phyloP scores from a whole-genome alignment of 768 basidiomycete species.

The Tulasnella sp. region DNA sequence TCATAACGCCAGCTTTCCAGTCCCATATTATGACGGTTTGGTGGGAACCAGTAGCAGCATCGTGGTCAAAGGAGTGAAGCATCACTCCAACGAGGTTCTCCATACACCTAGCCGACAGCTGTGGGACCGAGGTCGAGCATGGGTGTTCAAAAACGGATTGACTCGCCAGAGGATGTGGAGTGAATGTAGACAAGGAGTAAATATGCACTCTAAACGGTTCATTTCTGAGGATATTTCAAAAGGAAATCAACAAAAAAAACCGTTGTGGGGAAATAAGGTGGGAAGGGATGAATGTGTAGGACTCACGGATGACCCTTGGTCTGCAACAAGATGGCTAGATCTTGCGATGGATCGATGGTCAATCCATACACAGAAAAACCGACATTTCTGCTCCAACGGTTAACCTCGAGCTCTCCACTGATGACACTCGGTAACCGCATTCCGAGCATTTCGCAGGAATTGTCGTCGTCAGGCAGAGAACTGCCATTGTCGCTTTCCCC shows the following conservation, averaged over 20 bases:
- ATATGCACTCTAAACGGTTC: slow-evolving; percentile 12
- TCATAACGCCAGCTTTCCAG: slow-evolving; percentile 8
- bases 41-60: too few relatives aligned
- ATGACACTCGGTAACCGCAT: slow-evolving; percentile 9
- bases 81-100: slow-evolving; percentile 8
- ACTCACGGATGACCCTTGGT: slow-evolving; percentile 1
- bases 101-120: slow-evolving; percentile 10
- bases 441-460: slow-evolving; percentile 9
- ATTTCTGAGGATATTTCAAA: too few relatives aligned
- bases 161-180: slow-evolving; percentile 1
- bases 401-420: slow-evolving; percentile 7
- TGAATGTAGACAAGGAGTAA: slow-evolving; percentile 9
- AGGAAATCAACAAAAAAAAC: too few relatives aligned
- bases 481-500: neutral
- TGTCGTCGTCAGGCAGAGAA: slow-evolving; percentile 3
- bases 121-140: neutral
- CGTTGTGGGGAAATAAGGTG: too few relatives aligned
- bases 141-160: slow-evolving; percentile 4
- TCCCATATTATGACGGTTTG: slow-evolving; percentile 9
- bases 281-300: too few relatives aligned
- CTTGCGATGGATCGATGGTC: slow-evolving; percentile 8
- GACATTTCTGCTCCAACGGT: slow-evolving; percentile 10
- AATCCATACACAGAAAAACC: slow-evolving; percentile 14
- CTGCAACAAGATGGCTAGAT: slow-evolving; percentile 13
- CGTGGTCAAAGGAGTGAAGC: slow-evolving; percentile 9